Percentiles rank a stretch among this genome's conserved stretches.
These are phyloP conservation scores for Colletotrichum gloeosporioides DNA, from an alignment of 2,329 filamentous ascomycete species.

Conservation along the genomic window DNA sequence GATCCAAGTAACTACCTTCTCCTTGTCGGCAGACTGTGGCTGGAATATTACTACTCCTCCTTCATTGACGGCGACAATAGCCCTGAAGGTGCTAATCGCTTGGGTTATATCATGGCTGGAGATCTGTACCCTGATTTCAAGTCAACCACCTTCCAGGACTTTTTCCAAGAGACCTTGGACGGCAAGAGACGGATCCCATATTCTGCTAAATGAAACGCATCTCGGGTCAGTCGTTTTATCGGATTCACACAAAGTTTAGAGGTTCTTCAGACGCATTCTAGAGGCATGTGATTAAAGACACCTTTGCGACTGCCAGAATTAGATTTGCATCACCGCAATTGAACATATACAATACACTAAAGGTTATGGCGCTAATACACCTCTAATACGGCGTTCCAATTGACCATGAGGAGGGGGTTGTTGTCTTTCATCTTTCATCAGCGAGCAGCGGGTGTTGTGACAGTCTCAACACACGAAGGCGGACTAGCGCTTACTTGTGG, in stretches of 20 bases:
- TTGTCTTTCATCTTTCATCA: background rate
- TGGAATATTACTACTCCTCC: background rate
- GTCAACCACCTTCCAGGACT: background rate
- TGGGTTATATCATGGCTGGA: background rate
- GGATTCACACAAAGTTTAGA: background rate
- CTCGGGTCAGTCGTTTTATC: background rate
- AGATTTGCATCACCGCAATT: too few relatives aligned
- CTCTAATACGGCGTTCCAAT: too few relatives aligned
- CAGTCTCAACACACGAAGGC: background rate
- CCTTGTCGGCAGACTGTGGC: background rate
- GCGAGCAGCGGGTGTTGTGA: background rate
- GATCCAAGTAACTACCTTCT: background rate
- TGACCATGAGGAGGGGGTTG: background rate
- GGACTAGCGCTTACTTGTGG: background rate
- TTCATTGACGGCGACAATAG: background rate
- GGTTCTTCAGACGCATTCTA: rapidly evolving
- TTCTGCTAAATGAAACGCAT: background rate
- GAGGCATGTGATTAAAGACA: rapidly evolving
- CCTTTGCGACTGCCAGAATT: background rate
- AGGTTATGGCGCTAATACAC: too few relatives aligned
- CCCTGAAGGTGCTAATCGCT: background rate
- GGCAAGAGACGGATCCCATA: background rate
- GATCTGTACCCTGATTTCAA: background rate
- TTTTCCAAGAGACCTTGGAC: background rate
- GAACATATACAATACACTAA: too few relatives aligned